Conservation (phyloP, 768 basidiomycete genomes). For the Gymnopilus dilepis region DNA sequence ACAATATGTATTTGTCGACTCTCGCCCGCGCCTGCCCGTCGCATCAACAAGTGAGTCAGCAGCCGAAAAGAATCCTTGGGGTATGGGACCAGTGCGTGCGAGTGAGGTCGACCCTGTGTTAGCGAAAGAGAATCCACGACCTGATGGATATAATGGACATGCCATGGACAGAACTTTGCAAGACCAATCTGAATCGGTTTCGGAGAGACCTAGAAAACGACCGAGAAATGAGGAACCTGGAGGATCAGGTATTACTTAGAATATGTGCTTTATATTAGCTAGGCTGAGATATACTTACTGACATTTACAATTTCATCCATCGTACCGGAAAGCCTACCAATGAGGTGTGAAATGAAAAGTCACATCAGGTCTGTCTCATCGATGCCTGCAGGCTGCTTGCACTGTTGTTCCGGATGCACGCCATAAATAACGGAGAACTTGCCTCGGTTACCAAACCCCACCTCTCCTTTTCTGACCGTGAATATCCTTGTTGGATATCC, state of each 20-base stretch:
- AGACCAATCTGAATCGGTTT: constrained; percentile 18
- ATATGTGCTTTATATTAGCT: too few species aligned
- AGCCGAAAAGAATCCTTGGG: constrained; percentile 16
- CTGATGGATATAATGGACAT: constrained; percentile 21
- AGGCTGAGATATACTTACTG: too few species aligned
- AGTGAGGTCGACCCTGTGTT: constrained; percentile 16
- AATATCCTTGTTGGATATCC: constrained; percentile 16
- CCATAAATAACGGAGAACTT: constrained; percentile 18
- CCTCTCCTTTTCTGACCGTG: constrained; percentile 15
- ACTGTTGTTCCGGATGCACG: constrained; percentile 22
- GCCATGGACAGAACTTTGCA: constrained; percentile 14
- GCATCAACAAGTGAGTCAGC: constrained; percentile 12
- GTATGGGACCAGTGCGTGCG: constrained; percentile 9
- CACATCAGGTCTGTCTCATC: constrained; percentile 17
- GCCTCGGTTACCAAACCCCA: constrained; percentile 14
- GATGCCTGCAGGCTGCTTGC: constrained; percentile 16
- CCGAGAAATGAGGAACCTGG: constrained; percentile 32
- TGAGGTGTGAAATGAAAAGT: not conserved
- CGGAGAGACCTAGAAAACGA: constrained; percentile 36
- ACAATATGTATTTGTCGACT: not conserved
- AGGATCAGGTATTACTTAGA: not conserved
- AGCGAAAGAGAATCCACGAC: constrained; percentile 24
- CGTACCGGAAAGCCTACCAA: not conserved
- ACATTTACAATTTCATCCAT: not conserved
- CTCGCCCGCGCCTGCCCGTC: not conserved